A percentile compares a stretch with the other conserved stretches of the same genome.
Conservation (phyloP, 208 protist species). For the Acanthamoeba pearcei region DNA sequence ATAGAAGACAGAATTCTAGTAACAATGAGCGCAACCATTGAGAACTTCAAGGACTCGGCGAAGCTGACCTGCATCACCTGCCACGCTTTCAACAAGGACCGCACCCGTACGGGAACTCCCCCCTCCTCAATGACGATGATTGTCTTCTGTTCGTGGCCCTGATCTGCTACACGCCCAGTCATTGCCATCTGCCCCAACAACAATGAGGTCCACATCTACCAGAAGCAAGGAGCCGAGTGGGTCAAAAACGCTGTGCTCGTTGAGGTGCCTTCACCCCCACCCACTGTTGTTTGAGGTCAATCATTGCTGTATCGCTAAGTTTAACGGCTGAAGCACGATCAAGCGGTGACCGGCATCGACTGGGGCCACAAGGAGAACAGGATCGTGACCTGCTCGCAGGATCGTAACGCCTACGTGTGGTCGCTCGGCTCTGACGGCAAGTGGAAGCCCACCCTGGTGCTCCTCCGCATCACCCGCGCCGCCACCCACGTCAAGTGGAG, state of each 20-base stretch:
- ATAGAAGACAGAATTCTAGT: no score
- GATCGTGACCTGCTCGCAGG: conserved; percentile 94
- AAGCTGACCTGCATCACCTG: conserved; percentile 87
- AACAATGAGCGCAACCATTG: not conserved
- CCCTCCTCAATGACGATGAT: not conserved
- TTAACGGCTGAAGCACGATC: conserved; percentile 89
- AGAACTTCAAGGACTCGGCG: conserved; percentile 43
- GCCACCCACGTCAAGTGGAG: conserved; percentile 91
- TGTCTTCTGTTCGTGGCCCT: not conserved
- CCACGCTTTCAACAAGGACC: conserved; percentile 92
- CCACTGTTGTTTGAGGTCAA: not conserved
- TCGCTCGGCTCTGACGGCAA: conserved; percentile 76
- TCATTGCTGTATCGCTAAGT: no score
- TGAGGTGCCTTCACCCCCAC: conserved; percentile 69
- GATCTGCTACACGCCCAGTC: conserved; percentile 34
- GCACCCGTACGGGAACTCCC: conserved; percentile 77
- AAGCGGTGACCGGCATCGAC: conserved; percentile 92
- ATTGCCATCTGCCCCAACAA: conserved; percentile 92
- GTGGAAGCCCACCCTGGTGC: conserved; percentile 94
- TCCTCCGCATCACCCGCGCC: conserved; percentile 92
- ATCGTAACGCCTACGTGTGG: conserved; percentile 97
- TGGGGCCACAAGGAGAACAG: conserved; percentile 92
- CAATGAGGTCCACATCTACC: conserved; percentile 91
- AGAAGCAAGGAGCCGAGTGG: conserved; percentile 82
- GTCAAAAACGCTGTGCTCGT: conserved; percentile 78